phyloP scores from a whole-genome alignment of 2,329 filamentous ascomycete species.

The Coleophoma eucalyptorum region DNA sequence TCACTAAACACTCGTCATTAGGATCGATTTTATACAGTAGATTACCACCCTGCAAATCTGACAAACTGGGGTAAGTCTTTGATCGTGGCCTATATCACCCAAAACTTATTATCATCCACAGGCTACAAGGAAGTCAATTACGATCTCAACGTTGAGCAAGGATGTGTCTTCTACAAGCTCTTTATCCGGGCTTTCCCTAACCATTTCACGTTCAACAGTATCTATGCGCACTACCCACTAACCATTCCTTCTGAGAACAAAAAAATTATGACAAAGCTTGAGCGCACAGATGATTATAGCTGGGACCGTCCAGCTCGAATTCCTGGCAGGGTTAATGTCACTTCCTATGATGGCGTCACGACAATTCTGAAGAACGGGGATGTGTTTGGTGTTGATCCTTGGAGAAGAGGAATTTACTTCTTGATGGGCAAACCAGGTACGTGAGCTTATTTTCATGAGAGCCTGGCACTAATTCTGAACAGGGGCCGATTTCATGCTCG shows the following conservation, averaged over 20 bases:
- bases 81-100: too few relatives aligned
- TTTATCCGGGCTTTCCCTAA: slow-evolving; percentile 76
- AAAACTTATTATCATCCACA: too few relatives aligned
- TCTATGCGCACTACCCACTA: slow-evolving; percentile 59
- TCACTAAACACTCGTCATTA: too few relatives aligned
- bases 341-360: slow-evolving; percentile 57
- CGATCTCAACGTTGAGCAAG: slow-evolving; percentile 72
- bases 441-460: slow-evolving; percentile 32
- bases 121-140: slow-evolving; percentile 56
- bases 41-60: slow-evolving; percentile 56
- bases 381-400: slow-evolving; percentile 60
- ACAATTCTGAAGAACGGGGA: slow-evolving; percentile 54
- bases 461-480: too few relatives aligned
- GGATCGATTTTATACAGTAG: slow-evolving; percentile 48
- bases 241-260: slow-evolving; percentile 69
- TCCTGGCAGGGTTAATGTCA: slow-evolving; percentile 49
- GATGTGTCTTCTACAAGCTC: slow-evolving; percentile 82
- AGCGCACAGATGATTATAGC: slow-evolving; percentile 64
- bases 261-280: slow-evolving; percentile 64
- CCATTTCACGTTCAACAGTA: slow-evolving; percentile 72
- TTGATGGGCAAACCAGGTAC: slow-evolving; percentile 50
- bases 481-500: slow-evolving; percentile 52
- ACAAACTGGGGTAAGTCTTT: slow-evolving; percentile 68
- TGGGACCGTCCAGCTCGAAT: slow-evolving; percentile 57
- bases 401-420: slow-evolving; percentile 57